Base-by-base conservation (phyloP, 345 rosid genomes). In the Melastoma malabathricum region DNA sequence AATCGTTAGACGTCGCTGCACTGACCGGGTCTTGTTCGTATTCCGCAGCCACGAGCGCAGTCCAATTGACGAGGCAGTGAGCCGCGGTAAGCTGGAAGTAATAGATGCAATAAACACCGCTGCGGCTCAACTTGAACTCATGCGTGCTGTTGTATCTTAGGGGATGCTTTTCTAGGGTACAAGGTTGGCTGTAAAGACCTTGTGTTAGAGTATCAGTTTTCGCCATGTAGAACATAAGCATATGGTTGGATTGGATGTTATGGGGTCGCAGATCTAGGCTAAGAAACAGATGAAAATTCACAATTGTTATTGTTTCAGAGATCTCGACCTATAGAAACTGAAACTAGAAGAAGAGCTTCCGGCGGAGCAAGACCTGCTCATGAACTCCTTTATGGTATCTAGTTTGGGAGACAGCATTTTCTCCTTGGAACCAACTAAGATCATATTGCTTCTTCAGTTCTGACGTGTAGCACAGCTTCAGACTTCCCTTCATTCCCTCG, bases 361-460 rank as follows among this genome's bases (percentile, higher is more conserved):
- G 58, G 77, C 62, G 20, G 97, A 90, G 19, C 87, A 81, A 76
- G 64, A 72, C 78, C 94, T 76, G 62, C 63, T 64, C 52, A 77
- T 82, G 43, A 66, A 25, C 76, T 89, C 95, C 0, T 86, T 70
- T 46, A 89, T 86, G 9, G 97, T 81, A 64, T 89, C 84, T 45
- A 86, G 77, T 56, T 77, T 81, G 0, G 97, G 95, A 45, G 94
- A 89, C 97, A 95, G 86, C 10, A 77, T 44, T 45, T 89, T 81
- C 20, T 69, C 90, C 61, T 60, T 81, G 15, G 76, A 62, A 51
- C 95, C 76, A 10, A 86, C 97, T 14, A 89, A 68, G 78, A 34
- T 77, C 84, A 50, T 89, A 89, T 14, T 83, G 95, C 63, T 86
- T 89, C 78, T 81, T 73, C 80, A 89, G 57, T 72, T 89, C 95